Percentiles rank a stretch among this genome's conserved stretches.
Evolutionary conservation across 495 filamentous ascomycete species (phyloP).

Genomic region (Annulohypoxylon bovei): DNA sequence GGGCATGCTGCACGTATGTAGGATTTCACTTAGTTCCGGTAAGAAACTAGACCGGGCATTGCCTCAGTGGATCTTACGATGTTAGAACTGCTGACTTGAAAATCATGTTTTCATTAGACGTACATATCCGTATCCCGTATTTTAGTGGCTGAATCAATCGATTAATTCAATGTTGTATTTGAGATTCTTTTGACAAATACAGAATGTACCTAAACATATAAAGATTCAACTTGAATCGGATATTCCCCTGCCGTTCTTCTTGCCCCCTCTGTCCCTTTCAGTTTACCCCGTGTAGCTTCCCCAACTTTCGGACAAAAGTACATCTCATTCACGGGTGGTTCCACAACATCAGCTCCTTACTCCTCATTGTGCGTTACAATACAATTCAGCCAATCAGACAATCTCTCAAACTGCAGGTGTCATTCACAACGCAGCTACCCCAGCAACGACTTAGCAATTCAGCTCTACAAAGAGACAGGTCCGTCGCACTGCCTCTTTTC

Average conservation of each 20-base stretch:
- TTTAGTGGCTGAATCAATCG: not conserved
- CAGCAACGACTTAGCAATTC: constrained; percentile 13
- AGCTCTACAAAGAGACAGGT: constrained; percentile 11
- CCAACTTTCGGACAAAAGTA: constrained; percentile 6
- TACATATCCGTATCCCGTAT: not conserved
- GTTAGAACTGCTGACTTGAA: constrained; percentile 15
- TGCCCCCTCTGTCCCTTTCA: not conserved
- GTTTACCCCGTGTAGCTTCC: not conserved
- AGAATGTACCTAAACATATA: not conserved
- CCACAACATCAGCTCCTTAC: constrained; percentile 12
- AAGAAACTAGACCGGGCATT: constrained; percentile 9
- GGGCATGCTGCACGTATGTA: not conserved
- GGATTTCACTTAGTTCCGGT: not conserved
- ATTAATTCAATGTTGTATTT: not conserved
- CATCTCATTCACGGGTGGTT: not conserved
- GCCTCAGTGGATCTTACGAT: constrained; percentile 39
- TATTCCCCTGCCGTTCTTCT: not conserved
- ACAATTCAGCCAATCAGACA: not conserved
- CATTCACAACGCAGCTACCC: constrained; percentile 12
- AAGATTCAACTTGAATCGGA: not conserved
- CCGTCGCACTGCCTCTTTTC: constrained; percentile 1
- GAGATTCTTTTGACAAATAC: not conserved
- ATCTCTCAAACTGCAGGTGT: not conserved
- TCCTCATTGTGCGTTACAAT: not conserved
- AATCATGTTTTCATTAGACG: not conserved